Conservation (phyloP, 768 basidiomycete genomes). For the Zangia roseola region DNA sequence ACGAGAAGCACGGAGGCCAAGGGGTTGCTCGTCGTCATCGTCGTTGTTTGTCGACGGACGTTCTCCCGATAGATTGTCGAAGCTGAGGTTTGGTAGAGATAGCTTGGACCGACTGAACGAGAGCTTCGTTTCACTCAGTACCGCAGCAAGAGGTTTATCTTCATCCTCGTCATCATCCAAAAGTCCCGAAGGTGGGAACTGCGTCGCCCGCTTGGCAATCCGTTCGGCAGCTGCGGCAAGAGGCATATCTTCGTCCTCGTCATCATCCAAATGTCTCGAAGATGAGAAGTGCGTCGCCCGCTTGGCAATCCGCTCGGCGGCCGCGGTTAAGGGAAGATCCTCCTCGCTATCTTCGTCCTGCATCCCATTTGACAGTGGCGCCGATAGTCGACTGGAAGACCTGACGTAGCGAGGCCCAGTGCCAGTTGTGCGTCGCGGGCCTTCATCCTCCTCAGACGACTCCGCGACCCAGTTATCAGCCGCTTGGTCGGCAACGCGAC, state of each 20-base stretch:
- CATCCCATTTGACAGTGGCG: not conserved
- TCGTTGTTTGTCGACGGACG: conserved; percentile 41
- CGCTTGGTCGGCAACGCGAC: conserved; percentile 20
- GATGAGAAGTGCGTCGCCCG: conserved; percentile 37
- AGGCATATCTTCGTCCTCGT: conserved; percentile 69
- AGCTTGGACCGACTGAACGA: conserved; percentile 43
- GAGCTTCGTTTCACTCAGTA: conserved; percentile 49
- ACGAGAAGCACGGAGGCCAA: conserved; percentile 66
- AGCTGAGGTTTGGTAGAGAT: conserved; percentile 43
- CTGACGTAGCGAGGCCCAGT: conserved; percentile 48
- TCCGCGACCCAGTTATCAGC: conserved; percentile 45
- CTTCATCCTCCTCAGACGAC: conserved; percentile 63
- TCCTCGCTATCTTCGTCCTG: conserved; percentile 68
- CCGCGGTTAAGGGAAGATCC: conserved; percentile 72
- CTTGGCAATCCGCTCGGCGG: conserved; percentile 53
- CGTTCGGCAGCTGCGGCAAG: conserved; percentile 56
- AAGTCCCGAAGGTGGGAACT: conserved; percentile 15
- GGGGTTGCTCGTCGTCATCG: conserved; percentile 64
- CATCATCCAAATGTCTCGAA: conserved; percentile 16
- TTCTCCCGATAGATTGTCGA: conserved; percentile 32
- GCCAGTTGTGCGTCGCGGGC: conserved; percentile 56
- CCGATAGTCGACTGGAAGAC: conserved; percentile 7
- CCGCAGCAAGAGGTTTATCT: conserved; percentile 60
- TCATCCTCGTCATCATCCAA: conserved; percentile 52
- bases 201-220: conserved; percentile 43